phyloP scores from a whole-genome alignment of 2,329 filamentous ascomycete genomes.

The Penicillium thymicola region DNA sequence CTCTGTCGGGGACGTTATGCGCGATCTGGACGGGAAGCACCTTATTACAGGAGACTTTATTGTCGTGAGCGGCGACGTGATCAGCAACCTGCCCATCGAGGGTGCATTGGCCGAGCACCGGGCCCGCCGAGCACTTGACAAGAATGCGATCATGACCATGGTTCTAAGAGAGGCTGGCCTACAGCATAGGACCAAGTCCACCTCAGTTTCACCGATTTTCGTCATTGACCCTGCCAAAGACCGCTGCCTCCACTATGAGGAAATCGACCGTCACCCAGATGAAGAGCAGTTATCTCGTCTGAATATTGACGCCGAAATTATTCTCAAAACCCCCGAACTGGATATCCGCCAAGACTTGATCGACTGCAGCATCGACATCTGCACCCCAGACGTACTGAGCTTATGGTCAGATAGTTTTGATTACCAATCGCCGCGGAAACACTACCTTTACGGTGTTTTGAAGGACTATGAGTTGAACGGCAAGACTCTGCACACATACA shows the following conservation, averaged over 20 bases:
- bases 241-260: slow-evolving; percentile 89
- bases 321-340: slow-evolving; percentile 70
- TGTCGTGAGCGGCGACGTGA: slow-evolving; percentile 85
- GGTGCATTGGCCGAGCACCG: slow-evolving; percentile 73
- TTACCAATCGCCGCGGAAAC: slow-evolving; percentile 82
- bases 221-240: slow-evolving; percentile 76
- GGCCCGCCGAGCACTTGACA: slow-evolving; percentile 74
- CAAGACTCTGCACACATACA: slow-evolving; percentile 91
- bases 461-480: slow-evolving; percentile 97
- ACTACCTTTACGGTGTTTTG: slow-evolving; percentile 86
- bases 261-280: slow-evolving; percentile 65
- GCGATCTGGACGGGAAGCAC: slow-evolving; percentile 82
- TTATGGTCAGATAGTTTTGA: slow-evolving; percentile 98
- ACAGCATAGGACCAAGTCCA: slow-evolving; percentile 72
- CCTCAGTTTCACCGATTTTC: slow-evolving; percentile 75
- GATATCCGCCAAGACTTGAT: slow-evolving; percentile 84
- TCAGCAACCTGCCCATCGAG: slow-evolving; percentile 86
- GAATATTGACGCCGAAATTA: slow-evolving; percentile 73
- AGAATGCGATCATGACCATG: slow-evolving; percentile 97
- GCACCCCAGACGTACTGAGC: slow-evolving; percentile 89
- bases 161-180: slow-evolving; percentile 75
- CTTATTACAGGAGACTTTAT: slow-evolving; percentile 89
- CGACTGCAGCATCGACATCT: slow-evolving; percentile 94
- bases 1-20: slow-evolving; percentile 89
- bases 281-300: slow-evolving; percentile 52